Conservation (phyloP, 2,329 filamentous ascomycete species). For the Cercospora zeina region DNA sequence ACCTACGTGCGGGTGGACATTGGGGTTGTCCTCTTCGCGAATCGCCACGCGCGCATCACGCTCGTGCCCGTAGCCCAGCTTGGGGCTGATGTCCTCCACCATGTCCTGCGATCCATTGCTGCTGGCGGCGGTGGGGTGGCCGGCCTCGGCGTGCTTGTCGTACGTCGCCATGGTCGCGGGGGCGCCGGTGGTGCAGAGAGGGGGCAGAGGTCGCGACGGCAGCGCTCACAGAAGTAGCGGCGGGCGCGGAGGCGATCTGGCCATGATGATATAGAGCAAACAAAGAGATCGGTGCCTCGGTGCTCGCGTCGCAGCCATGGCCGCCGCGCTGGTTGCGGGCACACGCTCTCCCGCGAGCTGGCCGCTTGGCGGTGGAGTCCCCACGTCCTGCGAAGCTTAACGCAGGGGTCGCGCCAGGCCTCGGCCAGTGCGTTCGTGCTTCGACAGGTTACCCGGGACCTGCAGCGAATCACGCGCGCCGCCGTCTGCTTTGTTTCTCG, state of each 20-base stretch:
- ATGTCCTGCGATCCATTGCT: conserved; percentile 20
- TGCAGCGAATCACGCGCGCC: conserved; percentile 13
- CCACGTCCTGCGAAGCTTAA: conserved; percentile 18
- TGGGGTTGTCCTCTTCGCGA: conserved; percentile 25
- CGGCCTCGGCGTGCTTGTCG: conserved; percentile 20
- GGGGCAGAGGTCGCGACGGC: background rate
- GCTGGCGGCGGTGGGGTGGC: conserved; percentile 10
- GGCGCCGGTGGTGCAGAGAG: background rate
- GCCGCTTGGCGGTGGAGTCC: conserved; percentile 13
- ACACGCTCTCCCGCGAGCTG: conserved; percentile 14
- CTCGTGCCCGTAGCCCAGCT: conserved; percentile 25
- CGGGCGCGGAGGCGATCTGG: conserved; percentile 10
- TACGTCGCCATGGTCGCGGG: conserved; percentile 10
- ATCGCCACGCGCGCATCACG: conserved; percentile 14
- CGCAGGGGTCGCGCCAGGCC: conserved; percentile 2
- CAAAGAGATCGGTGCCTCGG: conserved; percentile 19
- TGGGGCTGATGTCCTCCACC: conserved; percentile 11
- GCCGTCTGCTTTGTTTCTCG: background rate
- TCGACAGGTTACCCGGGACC: background rate
- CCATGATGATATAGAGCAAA: conserved; percentile 16
- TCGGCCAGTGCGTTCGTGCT: conserved; percentile 13
- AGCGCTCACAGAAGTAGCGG: background rate
- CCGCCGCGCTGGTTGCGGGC: too few species aligned
- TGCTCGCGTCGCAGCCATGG: conserved; percentile 9
- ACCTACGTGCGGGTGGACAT: conserved; percentile 26